A percentile compares a stretch with the other conserved stretches of the same genome.
These are phyloP conservation scores for Geranomyces variabilis DNA, from an alignment of 192 early-diverging fungal genomes.

Conservation along the genomic window DNA sequence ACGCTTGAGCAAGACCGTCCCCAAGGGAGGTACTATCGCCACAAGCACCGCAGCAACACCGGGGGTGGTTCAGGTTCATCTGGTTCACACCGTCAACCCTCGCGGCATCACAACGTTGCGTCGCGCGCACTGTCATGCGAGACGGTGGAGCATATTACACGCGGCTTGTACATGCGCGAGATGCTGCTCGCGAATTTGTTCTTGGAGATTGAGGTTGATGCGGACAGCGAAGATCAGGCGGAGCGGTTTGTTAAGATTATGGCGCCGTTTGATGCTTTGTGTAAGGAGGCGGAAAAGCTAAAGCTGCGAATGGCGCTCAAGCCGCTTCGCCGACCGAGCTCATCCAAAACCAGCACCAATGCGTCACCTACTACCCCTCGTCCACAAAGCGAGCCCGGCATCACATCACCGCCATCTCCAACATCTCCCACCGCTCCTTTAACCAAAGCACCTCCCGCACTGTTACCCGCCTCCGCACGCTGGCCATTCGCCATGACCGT, in stretches of 20 bases:
- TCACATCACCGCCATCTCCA: not conserved
- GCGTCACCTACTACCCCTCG: too few species aligned
- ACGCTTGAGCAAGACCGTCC: not conserved
- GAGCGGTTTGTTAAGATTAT: conserved; percentile 24
- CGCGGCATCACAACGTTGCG: not conserved
- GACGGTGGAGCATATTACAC: not conserved
- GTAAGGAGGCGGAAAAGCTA: conserved; percentile 17
- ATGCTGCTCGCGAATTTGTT: conserved; percentile 28
- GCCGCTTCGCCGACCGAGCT: not conserved
- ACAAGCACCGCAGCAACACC: not conserved
- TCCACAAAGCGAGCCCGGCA: too few species aligned
- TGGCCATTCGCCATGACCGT: conserved; percentile 11
- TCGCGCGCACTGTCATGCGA: not conserved
- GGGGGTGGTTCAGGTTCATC: not conserved
- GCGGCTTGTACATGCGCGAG: conserved; percentile 21
- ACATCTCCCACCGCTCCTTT: not conserved
- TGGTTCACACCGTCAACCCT: not conserved
- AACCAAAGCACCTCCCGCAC: not conserved
- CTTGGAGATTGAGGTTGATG: conserved; percentile 23
- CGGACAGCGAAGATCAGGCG: not conserved
- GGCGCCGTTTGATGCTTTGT: conserved; percentile 29
- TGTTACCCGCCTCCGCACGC: not conserved
- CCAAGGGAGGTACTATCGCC: not conserved
- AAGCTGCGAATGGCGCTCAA: conserved; percentile 11
- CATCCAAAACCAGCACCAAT: not conserved